Evolutionary conservation across 768 basidiomycete species (phyloP), one percentile per base, ranked within the genome.

Genomic region (Trametes maxima): DNA sequence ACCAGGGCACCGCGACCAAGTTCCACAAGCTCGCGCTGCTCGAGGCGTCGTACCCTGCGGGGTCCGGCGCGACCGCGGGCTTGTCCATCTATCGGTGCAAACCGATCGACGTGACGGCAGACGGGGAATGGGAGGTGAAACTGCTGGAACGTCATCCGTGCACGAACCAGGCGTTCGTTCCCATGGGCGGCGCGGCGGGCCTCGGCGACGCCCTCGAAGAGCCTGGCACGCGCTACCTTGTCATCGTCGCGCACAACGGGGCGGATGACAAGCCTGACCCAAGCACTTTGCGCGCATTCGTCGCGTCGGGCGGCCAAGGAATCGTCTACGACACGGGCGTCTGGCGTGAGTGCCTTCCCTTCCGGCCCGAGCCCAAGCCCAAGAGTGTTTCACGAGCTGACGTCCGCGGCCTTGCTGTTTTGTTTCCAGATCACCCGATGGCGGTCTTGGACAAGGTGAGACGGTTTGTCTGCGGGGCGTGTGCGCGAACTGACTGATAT

Each of bases 81-180:
- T 78, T 98, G 42, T 92, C 93, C 0, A 86, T 98, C 17, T 99
- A 93, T 74, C 79, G 93, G 43, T 92, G 92, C 71, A 82, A 87
- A 50, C 88, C 82, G 37, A 78, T 89, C 33, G 75, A 78, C 10
- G 70, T 74, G 35, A 78, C 80, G 42, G 67, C 72, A 12, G 76
- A 77, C 28, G 83, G 84, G 19, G 76, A 75, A 19, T 82, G 86
- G 67, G 80, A 79, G 61, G 74, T 98, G 62, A 82, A 81, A 64
- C 80, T 87, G n/a, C 77, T 98, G 62, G 97, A 99, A 74, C 81
- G 95, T 33, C 97, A 99, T 70, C 82, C 87, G 28, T 90, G 81
- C 72, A 95, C 92, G 13, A 96, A 89, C 66, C 96, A 98, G 72
- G 88, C 90, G 6, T 98, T 98, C 74, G 84, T 98, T 58, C 96